phyloP scores from a whole-genome alignment of 2,329 filamentous ascomycete species.

The Hypoxylon sp. region DNA sequence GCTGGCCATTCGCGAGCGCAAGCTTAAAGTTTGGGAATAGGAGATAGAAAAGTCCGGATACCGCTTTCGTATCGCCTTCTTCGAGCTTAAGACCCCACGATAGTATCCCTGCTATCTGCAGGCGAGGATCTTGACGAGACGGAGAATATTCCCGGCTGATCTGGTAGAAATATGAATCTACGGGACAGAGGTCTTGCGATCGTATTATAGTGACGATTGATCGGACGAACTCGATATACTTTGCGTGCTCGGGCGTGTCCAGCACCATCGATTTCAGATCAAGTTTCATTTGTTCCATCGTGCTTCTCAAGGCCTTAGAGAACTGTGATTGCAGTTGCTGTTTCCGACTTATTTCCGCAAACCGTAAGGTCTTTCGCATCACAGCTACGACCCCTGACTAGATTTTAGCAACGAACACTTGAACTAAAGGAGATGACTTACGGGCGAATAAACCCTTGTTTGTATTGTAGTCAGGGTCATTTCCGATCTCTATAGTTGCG shows the following conservation, averaged over 20 bases:
- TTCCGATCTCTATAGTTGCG: slow-evolving; percentile 56
- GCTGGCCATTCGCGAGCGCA: slow-evolving; percentile 64
- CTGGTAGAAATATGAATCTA: slow-evolving; percentile 71
- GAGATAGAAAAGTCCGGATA: slow-evolving; percentile 69
- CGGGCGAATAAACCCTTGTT: slow-evolving; percentile 67
- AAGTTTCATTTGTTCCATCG: slow-evolving; percentile 69
- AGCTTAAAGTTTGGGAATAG: slow-evolving; percentile 71
- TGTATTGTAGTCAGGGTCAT: slow-evolving; percentile 63
- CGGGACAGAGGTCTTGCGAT: slow-evolving; percentile 68
- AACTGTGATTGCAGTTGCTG: slow-evolving; percentile 60
- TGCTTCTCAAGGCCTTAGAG: slow-evolving; percentile 60
- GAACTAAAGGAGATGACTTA: slow-evolving; percentile 44
- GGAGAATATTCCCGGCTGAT: slow-evolving; percentile 71
- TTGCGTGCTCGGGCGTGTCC: slow-evolving; percentile 59
- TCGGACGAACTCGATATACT: slow-evolving; percentile 67
- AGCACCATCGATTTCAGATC: slow-evolving; percentile 61
- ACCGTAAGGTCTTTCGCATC: slow-evolving; percentile 66
- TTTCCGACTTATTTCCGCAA: slow-evolving; percentile 56
- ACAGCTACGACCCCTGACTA: slow-evolving; percentile 58
- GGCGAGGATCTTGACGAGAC: slow-evolving; percentile 67
- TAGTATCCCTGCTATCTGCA: slow-evolving; percentile 69
- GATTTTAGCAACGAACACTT: slow-evolving; percentile 28
- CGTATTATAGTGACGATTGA: slow-evolving; percentile 68
- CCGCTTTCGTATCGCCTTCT: slow-evolving; percentile 65
- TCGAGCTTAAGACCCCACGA: slow-evolving; percentile 69